phyloP scores from a whole-genome alignment of 345 rosid genomes.

The Punica granatum region DNA sequence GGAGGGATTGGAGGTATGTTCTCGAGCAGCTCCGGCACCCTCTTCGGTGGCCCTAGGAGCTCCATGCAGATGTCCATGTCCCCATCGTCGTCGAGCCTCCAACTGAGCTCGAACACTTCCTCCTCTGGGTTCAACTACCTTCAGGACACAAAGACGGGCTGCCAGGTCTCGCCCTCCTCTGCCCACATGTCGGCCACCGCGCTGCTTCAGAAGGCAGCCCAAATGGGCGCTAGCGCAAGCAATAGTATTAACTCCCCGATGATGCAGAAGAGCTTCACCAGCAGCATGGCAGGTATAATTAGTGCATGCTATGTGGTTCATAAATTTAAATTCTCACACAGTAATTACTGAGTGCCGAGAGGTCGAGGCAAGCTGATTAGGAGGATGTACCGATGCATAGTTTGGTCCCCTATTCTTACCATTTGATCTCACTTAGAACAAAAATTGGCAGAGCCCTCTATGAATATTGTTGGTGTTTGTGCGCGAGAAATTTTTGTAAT shows the following conservation, averaged over 20 bases:
- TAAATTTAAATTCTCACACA: no score
- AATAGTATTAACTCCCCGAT: conserved; percentile 53
- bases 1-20: conserved; percentile 39
- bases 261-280: conserved; percentile 54
- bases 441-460: no score
- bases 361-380: no score
- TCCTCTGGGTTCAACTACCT: conserved; percentile 38
- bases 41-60: conserved; percentile 35
- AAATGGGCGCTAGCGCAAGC: conserved; percentile 67
- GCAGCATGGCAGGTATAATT: conserved; percentile 24
- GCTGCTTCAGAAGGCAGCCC: conserved; percentile 56
- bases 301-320: no score
- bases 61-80: conserved; percentile 16
- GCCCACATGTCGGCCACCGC: conserved; percentile 72
- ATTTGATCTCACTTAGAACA: no score
- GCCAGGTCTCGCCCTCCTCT: conserved; percentile 22
- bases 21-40: conserved; percentile 40
- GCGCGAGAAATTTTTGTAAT: no score
- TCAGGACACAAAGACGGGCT: conserved; percentile 34
- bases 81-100: conserved; percentile 44
- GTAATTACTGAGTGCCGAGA: no score
- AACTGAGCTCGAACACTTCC: conserved; percentile 45
- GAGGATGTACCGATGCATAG: no score
- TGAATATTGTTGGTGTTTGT: no score
- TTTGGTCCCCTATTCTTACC: no score